Conservation (phyloP, 1,284 basidiomycete species). For the Ceratobasidium sp. region DNA sequence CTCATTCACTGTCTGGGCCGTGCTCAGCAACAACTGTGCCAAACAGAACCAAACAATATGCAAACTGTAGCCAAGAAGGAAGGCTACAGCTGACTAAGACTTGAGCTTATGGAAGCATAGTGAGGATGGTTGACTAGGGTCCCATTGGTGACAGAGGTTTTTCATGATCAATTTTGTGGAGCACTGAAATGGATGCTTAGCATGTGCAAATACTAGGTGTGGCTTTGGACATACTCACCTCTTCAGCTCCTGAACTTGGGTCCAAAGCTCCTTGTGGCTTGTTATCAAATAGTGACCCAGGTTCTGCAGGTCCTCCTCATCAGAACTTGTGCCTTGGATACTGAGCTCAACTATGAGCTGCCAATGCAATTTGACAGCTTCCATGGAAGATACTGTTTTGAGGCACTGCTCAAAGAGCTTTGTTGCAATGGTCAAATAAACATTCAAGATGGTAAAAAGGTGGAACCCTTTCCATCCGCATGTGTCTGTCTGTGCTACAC, state of each 20-base stretch:
- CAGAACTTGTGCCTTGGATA: constrained; percentile 3
- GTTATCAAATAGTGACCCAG: not conserved
- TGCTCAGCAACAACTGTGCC: no score
- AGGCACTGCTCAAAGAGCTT: not conserved
- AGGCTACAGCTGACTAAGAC: no score
- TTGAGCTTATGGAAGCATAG: no score
- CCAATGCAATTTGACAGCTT: not conserved
- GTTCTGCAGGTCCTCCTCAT: not conserved
- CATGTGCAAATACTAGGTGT: no score
- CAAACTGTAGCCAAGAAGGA: no score
- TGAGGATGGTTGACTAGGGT: no score
- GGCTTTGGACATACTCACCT: no score
- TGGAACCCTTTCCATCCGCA: not conserved
- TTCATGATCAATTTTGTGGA: no score
- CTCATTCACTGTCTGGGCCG: no score
- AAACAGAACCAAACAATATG: no score
- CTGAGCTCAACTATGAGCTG: constrained; percentile 5
- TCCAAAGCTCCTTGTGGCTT: not conserved
- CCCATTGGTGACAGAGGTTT: no score
- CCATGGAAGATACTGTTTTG: not conserved
- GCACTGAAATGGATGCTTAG: no score
- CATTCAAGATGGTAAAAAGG: not conserved
- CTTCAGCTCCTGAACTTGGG: not conserved
- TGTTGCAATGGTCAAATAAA: not conserved
- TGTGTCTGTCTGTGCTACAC: not conserved